Evolutionary conservation across 2,329 filamentous ascomycete species (phyloP).

Genomic region (Ceratocystis cubensis): DNA sequence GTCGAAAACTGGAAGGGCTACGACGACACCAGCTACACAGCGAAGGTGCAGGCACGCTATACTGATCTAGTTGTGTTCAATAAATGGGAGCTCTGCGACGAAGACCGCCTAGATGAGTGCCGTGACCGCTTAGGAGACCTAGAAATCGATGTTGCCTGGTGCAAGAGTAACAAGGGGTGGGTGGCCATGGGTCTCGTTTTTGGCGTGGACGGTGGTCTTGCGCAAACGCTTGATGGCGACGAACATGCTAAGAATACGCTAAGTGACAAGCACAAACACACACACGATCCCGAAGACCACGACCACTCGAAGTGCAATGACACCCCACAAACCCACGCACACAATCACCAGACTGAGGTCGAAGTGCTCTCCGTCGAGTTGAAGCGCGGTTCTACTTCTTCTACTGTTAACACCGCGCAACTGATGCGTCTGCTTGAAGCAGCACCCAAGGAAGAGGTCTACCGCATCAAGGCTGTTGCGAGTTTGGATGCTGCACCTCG

Average conservation of each 20-base stretch:
- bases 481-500: conserved; percentile 36
- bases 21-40: conserved; percentile 80
- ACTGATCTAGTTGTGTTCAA: conserved; percentile 87
- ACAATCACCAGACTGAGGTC: conserved; percentile 69
- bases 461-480: conserved; percentile 73
- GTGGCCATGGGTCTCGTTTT: conserved; percentile 71
- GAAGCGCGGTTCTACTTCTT: conserved; percentile 29
- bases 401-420: conserved; percentile 43
- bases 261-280: conserved; percentile 26
- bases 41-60: conserved; percentile 74
- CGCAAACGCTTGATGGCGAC: conserved; percentile 39
- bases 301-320: conserved; percentile 32
- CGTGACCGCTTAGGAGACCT: conserved; percentile 69
- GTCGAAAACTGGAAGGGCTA: conserved; percentile 94
- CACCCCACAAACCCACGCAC: conserved; percentile 30
- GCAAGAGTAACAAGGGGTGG: conserved; percentile 70
- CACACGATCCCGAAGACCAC: conserved; percentile 25
- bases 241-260: conserved; percentile 25
- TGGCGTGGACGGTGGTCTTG: conserved; percentile 74
- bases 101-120: conserved; percentile 63
- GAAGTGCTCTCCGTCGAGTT: conserved; percentile 80
- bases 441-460: conserved; percentile 85
- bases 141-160: conserved; percentile 67
- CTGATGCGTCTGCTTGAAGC: conserved; percentile 54
- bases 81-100: conserved; percentile 72